phyloP scores from a whole-genome alignment of 225 moss, liverwort and hornwort genomes.

The Climacium dendroides region DNA sequence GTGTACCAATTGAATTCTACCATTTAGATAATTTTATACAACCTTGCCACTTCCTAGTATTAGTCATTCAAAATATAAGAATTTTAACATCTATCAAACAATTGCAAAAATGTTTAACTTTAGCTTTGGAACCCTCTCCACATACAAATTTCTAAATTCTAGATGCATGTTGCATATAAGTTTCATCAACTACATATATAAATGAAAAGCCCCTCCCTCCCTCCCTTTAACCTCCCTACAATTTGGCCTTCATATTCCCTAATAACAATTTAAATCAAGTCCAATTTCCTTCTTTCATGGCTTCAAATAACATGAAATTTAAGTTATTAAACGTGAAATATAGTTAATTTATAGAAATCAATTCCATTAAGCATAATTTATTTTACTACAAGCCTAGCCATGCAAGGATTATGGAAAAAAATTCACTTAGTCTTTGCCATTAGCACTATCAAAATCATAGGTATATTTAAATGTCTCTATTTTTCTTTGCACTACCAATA shows the following conservation, averaged over 20 bases:
- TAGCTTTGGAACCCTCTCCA: not conserved
- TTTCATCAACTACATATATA: not conserved
- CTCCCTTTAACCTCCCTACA: accelerated
- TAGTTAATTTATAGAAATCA: not conserved
- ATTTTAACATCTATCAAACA: not conserved
- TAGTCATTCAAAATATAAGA: not conserved
- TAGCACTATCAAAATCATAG: not conserved
- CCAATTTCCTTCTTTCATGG: not conserved
- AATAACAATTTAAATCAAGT: not conserved
- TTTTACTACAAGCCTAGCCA: not conserved
- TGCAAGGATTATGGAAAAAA: too few species aligned
- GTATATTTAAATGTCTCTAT: not conserved
- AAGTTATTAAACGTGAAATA: not conserved
- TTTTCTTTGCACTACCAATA: not conserved
- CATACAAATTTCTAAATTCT: not conserved
- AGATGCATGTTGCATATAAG: not conserved
- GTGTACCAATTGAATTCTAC: not conserved
- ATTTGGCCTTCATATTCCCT: accelerated
- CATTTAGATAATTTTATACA: too few species aligned
- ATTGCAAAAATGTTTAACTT: not conserved
- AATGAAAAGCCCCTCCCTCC: not conserved
- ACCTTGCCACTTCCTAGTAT: not conserved
- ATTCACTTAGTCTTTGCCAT: not conserved
- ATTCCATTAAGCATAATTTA: not conserved
- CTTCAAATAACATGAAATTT: not conserved